Evolutionary conservation across 495 filamentous ascomycete species (phyloP).

Genomic region (Evansstolkia leycettana): DNA sequence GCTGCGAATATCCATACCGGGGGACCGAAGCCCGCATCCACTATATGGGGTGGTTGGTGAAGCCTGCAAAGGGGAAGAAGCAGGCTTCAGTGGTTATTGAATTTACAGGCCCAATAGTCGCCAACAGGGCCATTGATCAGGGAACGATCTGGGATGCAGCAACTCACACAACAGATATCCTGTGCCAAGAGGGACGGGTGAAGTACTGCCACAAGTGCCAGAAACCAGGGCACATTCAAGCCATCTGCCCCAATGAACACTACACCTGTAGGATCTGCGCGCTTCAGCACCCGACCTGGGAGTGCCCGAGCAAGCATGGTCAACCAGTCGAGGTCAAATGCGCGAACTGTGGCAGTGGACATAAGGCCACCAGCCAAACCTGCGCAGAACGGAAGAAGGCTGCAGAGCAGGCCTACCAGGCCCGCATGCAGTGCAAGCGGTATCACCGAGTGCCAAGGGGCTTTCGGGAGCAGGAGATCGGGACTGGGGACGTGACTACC

Average conservation of each 20-base stretch:
- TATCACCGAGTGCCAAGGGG: too few relatives aligned
- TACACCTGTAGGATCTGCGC: conserved; percentile 4
- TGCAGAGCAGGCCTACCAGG: conserved; percentile 3
- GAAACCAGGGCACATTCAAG: conserved; percentile 9
- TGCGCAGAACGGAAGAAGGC: conserved; percentile 3
- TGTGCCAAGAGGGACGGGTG: conserved; percentile 6
- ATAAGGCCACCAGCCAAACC: conserved; percentile 1
- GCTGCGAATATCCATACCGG: conserved; percentile 2
- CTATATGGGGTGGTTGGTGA: conserved; percentile 5
- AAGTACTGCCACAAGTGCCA: conserved; percentile 10
- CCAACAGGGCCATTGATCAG: conserved; percentile 7
- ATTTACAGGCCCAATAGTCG: conserved; percentile 8
- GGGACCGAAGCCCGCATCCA: conserved; percentile 5
- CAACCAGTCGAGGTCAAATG: conserved; percentile 3
- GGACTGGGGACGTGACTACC: too few relatives aligned
- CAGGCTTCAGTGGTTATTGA: conserved; percentile 10
- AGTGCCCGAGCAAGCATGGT: conserved; percentile 4
- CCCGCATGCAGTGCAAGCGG: neutral
- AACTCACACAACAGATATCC: conserved; percentile 1
- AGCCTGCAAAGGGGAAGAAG: conserved; percentile 1
- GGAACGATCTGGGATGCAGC: conserved; percentile 5
- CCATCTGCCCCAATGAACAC: conserved; percentile 4
- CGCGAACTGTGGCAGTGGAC: conserved; percentile 3
- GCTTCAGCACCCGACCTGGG: conserved; percentile 9
- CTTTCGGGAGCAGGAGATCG: too few relatives aligned